A percentile compares a stretch with the other conserved stretches of the same genome.
Conservation (phyloP, 192 early-diverging fungal species). For the Podila clonocystis region DNA sequence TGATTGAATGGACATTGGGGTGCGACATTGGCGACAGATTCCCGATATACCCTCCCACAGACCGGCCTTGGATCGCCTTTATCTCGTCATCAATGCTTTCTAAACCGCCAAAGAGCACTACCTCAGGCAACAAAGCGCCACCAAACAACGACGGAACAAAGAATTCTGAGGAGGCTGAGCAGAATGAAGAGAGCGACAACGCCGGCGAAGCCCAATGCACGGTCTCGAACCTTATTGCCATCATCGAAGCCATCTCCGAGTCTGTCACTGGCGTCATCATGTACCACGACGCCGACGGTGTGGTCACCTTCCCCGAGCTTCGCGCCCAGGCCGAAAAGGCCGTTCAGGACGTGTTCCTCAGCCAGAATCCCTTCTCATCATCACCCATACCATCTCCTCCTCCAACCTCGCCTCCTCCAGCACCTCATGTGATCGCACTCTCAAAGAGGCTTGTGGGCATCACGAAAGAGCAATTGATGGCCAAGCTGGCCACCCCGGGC, state of each 20-base stretch:
- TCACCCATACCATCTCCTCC: background rate
- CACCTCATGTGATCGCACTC: background rate
- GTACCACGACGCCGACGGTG: slow-evolving; percentile 17
- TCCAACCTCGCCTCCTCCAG: background rate
- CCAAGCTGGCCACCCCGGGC: slow-evolving; percentile 10
- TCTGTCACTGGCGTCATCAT: slow-evolving; percentile 32
- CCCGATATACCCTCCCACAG: slow-evolving; percentile 35
- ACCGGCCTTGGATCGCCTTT: slow-evolving; percentile 44
- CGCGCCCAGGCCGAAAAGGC: slow-evolving; percentile 24
- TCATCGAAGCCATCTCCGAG: slow-evolving; percentile 35
- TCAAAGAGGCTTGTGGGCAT: slow-evolving; percentile 7
- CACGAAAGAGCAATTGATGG: slow-evolving; percentile 11
- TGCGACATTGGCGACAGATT: slow-evolving; percentile 30
- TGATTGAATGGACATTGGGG: slow-evolving; percentile 42
- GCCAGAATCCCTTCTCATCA: background rate
- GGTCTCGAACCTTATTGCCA: slow-evolving; percentile 21
- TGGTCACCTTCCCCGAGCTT: slow-evolving; percentile 17
- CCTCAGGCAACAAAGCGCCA: background rate
- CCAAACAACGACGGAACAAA: background rate
- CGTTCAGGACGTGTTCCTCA: slow-evolving; percentile 9
- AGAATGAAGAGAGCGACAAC: background rate
- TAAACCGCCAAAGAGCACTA: background rate
- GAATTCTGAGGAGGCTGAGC: background rate
- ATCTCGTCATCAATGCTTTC: slow-evolving; percentile 34
- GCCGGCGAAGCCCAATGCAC: slow-evolving; percentile 3